Conservation (phyloP, 164 flowering plant genomes). For the Vitis rupestris region DNA sequence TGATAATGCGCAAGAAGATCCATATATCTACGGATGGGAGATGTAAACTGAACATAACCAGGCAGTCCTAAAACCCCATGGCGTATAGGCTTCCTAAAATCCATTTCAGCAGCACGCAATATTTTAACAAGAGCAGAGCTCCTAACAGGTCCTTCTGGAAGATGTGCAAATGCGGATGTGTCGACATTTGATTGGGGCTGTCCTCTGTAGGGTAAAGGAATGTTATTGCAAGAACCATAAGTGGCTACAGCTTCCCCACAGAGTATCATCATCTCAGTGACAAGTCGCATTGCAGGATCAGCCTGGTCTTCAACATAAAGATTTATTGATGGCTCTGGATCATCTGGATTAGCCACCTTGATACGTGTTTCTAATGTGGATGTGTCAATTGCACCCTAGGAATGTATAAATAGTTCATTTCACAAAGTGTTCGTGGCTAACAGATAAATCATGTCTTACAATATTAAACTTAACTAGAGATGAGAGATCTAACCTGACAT, state of each 20-base stretch:
- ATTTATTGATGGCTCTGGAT: constrained; percentile 82
- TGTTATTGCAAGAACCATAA: constrained; percentile 66
- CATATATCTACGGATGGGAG: constrained; percentile 95
- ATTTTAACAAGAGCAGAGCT: constrained; percentile 71
- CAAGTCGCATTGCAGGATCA: constrained; percentile 93
- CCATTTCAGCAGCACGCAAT: constrained; percentile 92
- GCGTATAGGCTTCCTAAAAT: constrained; percentile 81
- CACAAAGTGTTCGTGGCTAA: too few species aligned
- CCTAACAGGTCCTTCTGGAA: constrained; percentile 96
- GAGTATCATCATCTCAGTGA: constrained; percentile 94
- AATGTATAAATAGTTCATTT: constrained; percentile 2
- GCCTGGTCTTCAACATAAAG: constrained; percentile 91
- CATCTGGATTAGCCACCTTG: constrained; percentile 82
- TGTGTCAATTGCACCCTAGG: constrained; percentile 84
- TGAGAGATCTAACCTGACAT: too few species aligned
- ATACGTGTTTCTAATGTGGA: constrained; percentile 76
- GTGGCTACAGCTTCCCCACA: constrained; percentile 92
- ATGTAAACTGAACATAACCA: constrained; percentile 96
- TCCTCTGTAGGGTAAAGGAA: constrained; percentile 93
- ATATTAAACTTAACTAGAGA: too few species aligned
- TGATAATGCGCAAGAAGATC: constrained; percentile 94
- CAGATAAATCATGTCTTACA: too few species aligned
- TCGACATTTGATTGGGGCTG: constrained; percentile 85
- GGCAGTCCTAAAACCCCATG: constrained; percentile 90
- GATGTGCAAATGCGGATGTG: constrained; percentile 70